These are phyloP conservation scores for Clonostachys rosea DNA, from an alignment of 2,329 filamentous ascomycete species.

Conservation along the genomic window DNA sequence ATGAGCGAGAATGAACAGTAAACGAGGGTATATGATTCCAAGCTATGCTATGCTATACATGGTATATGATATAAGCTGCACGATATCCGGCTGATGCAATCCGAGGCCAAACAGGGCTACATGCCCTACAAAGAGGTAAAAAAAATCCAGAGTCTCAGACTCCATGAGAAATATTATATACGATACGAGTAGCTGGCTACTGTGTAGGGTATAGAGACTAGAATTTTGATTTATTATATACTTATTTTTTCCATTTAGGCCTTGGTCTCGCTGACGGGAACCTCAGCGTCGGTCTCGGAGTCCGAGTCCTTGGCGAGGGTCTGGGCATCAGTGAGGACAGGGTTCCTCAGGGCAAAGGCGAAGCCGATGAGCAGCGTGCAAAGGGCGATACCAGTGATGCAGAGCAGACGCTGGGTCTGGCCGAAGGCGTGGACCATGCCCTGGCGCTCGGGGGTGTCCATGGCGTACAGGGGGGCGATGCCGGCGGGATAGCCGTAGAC, in stretches of 20 bases:
- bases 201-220: no score
- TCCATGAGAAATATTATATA: no score
- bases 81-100: no score
- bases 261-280: not conserved
- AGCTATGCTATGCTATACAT: no score
- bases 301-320: slow-evolving; percentile 27
- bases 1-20: no score
- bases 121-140: no score
- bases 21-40: no score
- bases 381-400: slow-evolving; percentile 42
- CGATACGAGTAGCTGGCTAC: no score
- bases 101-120: no score
- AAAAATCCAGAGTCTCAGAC: no score
- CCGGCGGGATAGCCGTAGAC: slow-evolving; percentile 31
- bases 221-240: not conserved
- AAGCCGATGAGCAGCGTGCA: slow-evolving; percentile 42
- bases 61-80: no score
- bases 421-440: slow-evolving; percentile 39
- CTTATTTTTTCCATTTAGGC: not conserved
- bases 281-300: slow-evolving; percentile 5
- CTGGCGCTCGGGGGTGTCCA: slow-evolving; percentile 34
- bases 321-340: slow-evolving; percentile 38
- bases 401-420: slow-evolving; percentile 38
- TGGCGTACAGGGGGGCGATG: slow-evolving; percentile 23
- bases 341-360: slow-evolving; percentile 34